phyloP scores from a whole-genome alignment of 1,284 basidiomycete genomes.

The Tylopilus sp. region DNA sequence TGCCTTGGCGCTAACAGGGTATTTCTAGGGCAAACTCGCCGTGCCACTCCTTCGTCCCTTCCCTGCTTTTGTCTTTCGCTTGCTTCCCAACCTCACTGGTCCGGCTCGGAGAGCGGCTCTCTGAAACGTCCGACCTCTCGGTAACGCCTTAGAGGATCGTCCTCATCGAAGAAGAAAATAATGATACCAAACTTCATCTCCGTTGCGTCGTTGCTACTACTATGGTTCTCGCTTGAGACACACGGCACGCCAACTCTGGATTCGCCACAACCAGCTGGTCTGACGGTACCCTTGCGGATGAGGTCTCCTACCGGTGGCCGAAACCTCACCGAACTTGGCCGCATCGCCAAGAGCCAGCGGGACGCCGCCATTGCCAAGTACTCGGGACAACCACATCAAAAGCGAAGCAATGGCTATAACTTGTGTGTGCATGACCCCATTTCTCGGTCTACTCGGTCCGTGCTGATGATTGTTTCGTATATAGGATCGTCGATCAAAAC shows the following conservation, averaged over 20 bases:
- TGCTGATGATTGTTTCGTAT: conserved; percentile 9
- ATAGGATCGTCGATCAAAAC: conserved; percentile 27
- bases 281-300: conserved; percentile 20
- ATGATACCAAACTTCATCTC: conserved; percentile 18
- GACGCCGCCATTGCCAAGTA: conserved; percentile 24
- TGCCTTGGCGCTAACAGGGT: not conserved
- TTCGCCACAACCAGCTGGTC: conserved; percentile 8
- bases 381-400: conserved; percentile 4
- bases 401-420: conserved; percentile 31
- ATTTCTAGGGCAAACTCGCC: conserved; percentile 13
- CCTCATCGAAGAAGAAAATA: no score
- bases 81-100: no score
- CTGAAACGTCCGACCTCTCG: no score
- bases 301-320: conserved; percentile 10
- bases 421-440: no score
- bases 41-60: not conserved
- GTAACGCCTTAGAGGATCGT: no score
- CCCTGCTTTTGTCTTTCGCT: not conserved
- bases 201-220: conserved; percentile 9
- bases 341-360: conserved; percentile 27
- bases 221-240: conserved; percentile 13
- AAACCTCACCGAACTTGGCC: conserved; percentile 8
- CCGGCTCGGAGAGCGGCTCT: no score
- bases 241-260: conserved; percentile 17
- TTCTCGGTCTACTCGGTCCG: not conserved